A percentile compares a stretch with the other conserved stretches of the same genome.
Conservation (phyloP, 768 basidiomycete species). For the Agaricus bisporus region DNA sequence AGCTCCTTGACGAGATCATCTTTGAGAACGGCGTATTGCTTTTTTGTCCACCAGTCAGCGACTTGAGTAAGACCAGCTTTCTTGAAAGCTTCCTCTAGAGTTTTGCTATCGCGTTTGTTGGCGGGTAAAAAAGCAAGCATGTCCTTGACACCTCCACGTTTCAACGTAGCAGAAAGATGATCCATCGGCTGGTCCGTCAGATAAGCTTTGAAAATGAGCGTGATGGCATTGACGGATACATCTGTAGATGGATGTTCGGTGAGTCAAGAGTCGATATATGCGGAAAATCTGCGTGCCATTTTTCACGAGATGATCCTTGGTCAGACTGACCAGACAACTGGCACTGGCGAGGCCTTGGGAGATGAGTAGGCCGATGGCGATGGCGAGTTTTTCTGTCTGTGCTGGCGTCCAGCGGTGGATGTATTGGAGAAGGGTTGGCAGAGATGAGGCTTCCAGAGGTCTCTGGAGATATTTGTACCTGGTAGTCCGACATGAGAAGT, state of each 20-base stretch:
- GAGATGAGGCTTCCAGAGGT: slow-evolving; percentile 81
- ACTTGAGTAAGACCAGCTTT: slow-evolving; percentile 70
- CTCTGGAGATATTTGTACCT: slow-evolving; percentile 99
- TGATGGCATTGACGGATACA: slow-evolving; percentile 70
- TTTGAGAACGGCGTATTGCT: slow-evolving; percentile 77
- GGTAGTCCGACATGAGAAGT: slow-evolving; percentile 11
- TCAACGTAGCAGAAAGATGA: slow-evolving; percentile 76
- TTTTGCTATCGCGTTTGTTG: slow-evolving; percentile 68
- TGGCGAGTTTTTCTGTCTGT: slow-evolving; percentile 79
- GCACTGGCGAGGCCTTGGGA: slow-evolving; percentile 79
- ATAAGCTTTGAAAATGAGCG: slow-evolving; percentile 76
- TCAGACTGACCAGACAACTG: slow-evolving; percentile 71
- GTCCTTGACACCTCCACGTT: slow-evolving; percentile 81
- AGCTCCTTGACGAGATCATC: slow-evolving; percentile 67
- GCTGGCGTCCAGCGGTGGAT: slow-evolving; percentile 75
- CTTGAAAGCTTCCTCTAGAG: slow-evolving; percentile 84
- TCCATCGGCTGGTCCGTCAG: slow-evolving; percentile 84
- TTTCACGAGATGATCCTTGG: slow-evolving; percentile 94
- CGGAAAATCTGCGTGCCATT: slow-evolving; percentile 51
- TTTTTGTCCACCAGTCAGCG: slow-evolving; percentile 93
- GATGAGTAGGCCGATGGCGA: slow-evolving; percentile 76
- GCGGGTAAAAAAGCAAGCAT: slow-evolving; percentile 83
- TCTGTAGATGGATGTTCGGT: slow-evolving; percentile 35
- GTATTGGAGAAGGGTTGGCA: slow-evolving; percentile 84
- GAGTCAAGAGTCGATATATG: slow-evolving; percentile 1